Evolutionary conservation across 2,329 filamentous ascomycete genomes (phyloP).

Genomic region (Epichloe baconii): DNA sequence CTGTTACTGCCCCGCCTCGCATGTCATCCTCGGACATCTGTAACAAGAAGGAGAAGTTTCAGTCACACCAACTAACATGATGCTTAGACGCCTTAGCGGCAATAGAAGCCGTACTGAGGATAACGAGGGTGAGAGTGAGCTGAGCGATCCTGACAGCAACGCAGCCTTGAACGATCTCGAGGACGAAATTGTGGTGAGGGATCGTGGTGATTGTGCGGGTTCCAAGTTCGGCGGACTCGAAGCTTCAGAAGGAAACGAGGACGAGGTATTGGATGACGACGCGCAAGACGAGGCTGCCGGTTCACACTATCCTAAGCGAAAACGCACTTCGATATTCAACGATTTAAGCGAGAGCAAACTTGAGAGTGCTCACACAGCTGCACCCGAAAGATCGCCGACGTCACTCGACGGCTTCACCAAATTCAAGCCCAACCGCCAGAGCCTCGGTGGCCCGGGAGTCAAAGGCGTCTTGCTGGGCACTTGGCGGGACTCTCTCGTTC

Average conservation of each 20-base stretch:
- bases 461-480: slow-evolving; percentile 42
- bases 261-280: slow-evolving; percentile 31
- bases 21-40: neutral
- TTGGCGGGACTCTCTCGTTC: slow-evolving; percentile 45
- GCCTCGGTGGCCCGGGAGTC: slow-evolving; percentile 15
- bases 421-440: slow-evolving; percentile 16
- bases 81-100: slow-evolving; percentile 16
- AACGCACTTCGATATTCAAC: slow-evolving; percentile 36
- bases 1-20: neutral
- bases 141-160: slow-evolving; percentile 28
- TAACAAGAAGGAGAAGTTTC: neutral
- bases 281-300: slow-evolving; percentile 23
- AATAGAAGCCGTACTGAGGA: slow-evolving; percentile 21
- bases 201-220: slow-evolving; percentile 24
- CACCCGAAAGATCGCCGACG: slow-evolving; percentile 16
- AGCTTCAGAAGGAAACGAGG: slow-evolving; percentile 23
- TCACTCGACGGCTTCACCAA: slow-evolving; percentile 11
- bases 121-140: slow-evolving; percentile 27
- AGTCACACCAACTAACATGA: slow-evolving; percentile 12
- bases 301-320: slow-evolving; percentile 40
- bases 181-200: slow-evolving; percentile 41
- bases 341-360: slow-evolving; percentile 36
- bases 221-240: slow-evolving; percentile 15
- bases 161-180: slow-evolving; percentile 27
- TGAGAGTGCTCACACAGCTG: slow-evolving; percentile 19